Base-by-base conservation (phyloP, 2,329 filamentous ascomycete genomes). In the Nemania sp. region DNA sequence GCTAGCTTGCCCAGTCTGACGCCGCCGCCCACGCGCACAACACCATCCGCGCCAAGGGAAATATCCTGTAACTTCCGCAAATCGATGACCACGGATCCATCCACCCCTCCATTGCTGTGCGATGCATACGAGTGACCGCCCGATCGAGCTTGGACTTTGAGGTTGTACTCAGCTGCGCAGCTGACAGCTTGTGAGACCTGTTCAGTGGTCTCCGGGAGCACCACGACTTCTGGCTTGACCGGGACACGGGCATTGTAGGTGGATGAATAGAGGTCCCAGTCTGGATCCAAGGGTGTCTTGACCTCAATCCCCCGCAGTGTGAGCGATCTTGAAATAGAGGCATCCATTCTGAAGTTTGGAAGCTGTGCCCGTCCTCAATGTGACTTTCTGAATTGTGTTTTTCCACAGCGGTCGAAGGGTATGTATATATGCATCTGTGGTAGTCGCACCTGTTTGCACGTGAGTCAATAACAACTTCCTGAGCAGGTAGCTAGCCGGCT, bases 51-150 rank as follows among this genome's bases (percentile, higher is more conserved):
- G 12, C 61, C 54, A 18, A 72, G 50, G 0, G 20, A 10, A 32
- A 76, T 51, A 10, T 57, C 53, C 25, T 73, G 68, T 50, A 77
- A 65, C 3, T 68, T 53, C 37, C 73, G 66, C 29, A 78, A 65
- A 57, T 77, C 73, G 37, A 78, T 60, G 13, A 78, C 71, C 54
- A 75, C 67, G 46, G 69, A 63, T 3, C 74, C 74, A 60, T 77
- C 60, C 2, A 60, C 39, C 1, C 74, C 75, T 6, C 75, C 74
- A 54, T 68, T 73, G 71, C 78, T 77, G 64, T 78, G 78, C 42
- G 79, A 81, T 1, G 74, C 80, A 69, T 81, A 83, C 11, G 76
- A 79, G 62, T 83, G 81, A 0, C 81, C 81, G 10, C 81, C 81
- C 43, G 75, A 77, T 57, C 75, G 75, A n/a, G 80, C 74, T 57